A percentile compares a stretch with the other conserved stretches of the same genome.
Conservation (phyloP, 805 yeast genomes). For the Candida mattraensis region DNA sequence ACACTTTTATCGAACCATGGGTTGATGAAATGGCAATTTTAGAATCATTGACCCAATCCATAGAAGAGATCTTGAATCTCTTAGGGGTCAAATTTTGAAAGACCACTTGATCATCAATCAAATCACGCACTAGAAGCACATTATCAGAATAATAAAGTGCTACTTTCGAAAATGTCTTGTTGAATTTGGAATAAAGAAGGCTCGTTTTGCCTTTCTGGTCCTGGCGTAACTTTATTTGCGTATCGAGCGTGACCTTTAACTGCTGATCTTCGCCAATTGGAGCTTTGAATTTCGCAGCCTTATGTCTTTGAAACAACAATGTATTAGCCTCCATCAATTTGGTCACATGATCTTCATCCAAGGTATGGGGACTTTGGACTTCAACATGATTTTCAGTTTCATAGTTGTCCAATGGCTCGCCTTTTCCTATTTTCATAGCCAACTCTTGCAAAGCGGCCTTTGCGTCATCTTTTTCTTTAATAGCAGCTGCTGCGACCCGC, state of each 20-base stretch:
- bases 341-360: slow-evolving; percentile 6
- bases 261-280: slow-evolving; percentile 9
- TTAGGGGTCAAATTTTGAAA: slow-evolving; percentile 6
- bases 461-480: slow-evolving; percentile 77
- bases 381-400: slow-evolving; percentile 14
- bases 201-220: slow-evolving; percentile 9
- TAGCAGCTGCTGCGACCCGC: slow-evolving; percentile 73
- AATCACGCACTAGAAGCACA: slow-evolving; percentile 3
- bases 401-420: slow-evolving; percentile 17
- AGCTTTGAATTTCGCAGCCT: slow-evolving; percentile 19
- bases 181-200: slow-evolving; percentile 4
- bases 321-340: slow-evolving; percentile 18
- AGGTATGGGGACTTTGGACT: slow-evolving; percentile 2
- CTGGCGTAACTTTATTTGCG: slow-evolving; percentile 5
- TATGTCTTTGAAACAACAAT: slow-evolving; percentile 22
- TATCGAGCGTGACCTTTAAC: slow-evolving; percentile 2
- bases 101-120: background rate
- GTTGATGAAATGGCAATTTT: slow-evolving; percentile 8
- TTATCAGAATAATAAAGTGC: slow-evolving; percentile 14
- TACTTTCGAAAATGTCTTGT: slow-evolving; percentile 3
- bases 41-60: slow-evolving; percentile 13
- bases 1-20: slow-evolving; percentile 6
- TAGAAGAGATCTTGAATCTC: slow-evolving; percentile 6
- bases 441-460: slow-evolving; percentile 60
- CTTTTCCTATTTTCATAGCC: slow-evolving; percentile 40